phyloP scores from a whole-genome alignment of 176 grass and related monocot genomes.

The Ensete ventricosum region DNA sequence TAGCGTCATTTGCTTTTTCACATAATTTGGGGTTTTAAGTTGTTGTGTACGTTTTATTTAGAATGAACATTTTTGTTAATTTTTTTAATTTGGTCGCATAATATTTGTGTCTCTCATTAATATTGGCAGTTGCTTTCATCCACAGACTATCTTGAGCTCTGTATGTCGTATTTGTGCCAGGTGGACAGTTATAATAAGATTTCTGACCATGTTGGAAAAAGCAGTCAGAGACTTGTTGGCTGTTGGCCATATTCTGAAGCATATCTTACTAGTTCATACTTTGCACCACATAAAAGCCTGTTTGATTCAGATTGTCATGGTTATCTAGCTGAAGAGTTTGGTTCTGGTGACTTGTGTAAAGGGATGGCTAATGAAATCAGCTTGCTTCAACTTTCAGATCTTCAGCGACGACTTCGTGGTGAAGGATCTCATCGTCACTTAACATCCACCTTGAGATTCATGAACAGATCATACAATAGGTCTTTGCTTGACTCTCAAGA shows the following conservation, averaged over 20 bases:
- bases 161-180: background rate
- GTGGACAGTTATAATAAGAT: conserved; percentile 3
- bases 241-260: conserved; percentile 38
- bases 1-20: too few relatives aligned
- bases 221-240: conserved; percentile 1
- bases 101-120: too few relatives aligned
- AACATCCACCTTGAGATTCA: conserved; percentile 47
- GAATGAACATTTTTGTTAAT: too few relatives aligned
- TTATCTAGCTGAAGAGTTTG: conserved; percentile 21
- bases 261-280: conserved; percentile 27
- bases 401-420: conserved; percentile 40
- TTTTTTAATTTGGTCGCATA: too few relatives aligned
- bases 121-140: too few relatives aligned
- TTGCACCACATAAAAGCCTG: background rate
- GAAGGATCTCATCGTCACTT: conserved; percentile 81
- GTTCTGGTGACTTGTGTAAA: conserved; percentile 32
- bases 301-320: conserved; percentile 8
- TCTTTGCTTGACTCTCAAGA: conserved; percentile 34
- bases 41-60: too few relatives aligned
- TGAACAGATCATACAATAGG: conserved; percentile 20
- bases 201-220: conserved; percentile 17
- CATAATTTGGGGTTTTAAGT: too few relatives aligned
- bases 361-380: conserved; percentile 14
- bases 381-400: conserved; percentile 22
- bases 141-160: background rate